Evolutionary conservation across 805 yeast genomes (phyloP).

Genomic region (Yarrowia porcina): DNA sequence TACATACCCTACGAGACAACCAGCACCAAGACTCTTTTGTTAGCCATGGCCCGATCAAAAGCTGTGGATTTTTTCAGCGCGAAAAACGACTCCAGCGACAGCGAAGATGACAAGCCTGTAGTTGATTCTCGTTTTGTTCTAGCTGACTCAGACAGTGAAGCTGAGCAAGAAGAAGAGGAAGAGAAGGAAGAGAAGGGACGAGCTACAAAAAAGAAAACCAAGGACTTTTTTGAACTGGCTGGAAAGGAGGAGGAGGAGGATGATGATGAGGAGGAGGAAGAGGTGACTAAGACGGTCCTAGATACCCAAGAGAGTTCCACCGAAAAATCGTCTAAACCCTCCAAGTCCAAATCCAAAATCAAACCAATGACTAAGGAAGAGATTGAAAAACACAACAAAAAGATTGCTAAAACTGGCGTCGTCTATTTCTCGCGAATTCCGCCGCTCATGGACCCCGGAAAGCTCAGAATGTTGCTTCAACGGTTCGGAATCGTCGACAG

Average conservation of each 20-base stretch:
- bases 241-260: slow-evolving; percentile 27
- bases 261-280: slow-evolving; percentile 25
- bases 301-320: no score
- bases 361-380: slow-evolving; percentile 38
- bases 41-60: slow-evolving; percentile 5
- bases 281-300: no score
- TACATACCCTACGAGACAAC: not conserved
- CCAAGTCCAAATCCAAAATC: slow-evolving; percentile 22
- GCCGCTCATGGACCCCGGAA: slow-evolving; percentile 95
- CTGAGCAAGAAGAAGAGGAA: not conserved
- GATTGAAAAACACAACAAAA: slow-evolving; percentile 40
- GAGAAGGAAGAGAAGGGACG: slow-evolving; percentile 27
- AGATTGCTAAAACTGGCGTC: slow-evolving; percentile 77
- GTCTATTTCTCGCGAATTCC: slow-evolving; percentile 89
- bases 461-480: slow-evolving; percentile 72
- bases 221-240: slow-evolving; percentile 19
- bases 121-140: slow-evolving; percentile 13
- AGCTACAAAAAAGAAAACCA: slow-evolving; percentile 12
- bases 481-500: slow-evolving; percentile 88
- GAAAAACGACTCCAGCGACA: slow-evolving; percentile 21
- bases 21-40: not conserved
- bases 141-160: not conserved
- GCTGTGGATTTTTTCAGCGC: slow-evolving; percentile 21
- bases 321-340: no score
- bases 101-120: not conserved